Base-by-base conservation (phyloP, 2,329 filamentous ascomycete genomes). In the Acephala macrosclerotiorum region DNA sequence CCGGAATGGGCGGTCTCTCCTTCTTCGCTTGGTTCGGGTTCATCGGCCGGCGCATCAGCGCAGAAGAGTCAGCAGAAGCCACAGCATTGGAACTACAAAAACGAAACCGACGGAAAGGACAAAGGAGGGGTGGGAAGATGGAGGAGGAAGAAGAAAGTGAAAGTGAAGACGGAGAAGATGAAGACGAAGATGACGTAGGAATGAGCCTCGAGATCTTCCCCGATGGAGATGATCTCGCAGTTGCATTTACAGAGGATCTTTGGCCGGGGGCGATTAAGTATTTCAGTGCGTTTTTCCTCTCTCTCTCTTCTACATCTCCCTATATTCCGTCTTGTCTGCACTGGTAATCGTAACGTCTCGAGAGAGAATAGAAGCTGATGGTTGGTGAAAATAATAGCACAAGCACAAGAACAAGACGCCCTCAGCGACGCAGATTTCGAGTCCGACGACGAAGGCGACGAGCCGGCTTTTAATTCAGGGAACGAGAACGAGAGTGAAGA, bases 11-110 rank as follows among this genome's bases (percentile, higher is more conserved):
- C 55, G 89, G 85, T 6, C 77, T 89, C 59, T 94, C 90, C 80
- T 97, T 97, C 85, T 97, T 97, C 77, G 88, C 89, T 65, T 96
- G 91, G 86, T 97, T 97, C 78, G 92, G 91, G 61, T 97, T 90
- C 82, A 87, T 85, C 68, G 92, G 88, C 70, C 82, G 87, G 69
- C 87, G 87, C 74, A 81, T 97, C 72, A 87, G 86, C 56, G 90
- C 87, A 2, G 91, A 92, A 79, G 91, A 96, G 84, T 90, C 86
- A 72, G 81, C 81, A 70, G 81, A 85, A 67, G 90, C 89, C 7
- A 79, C 77, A 26, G 86, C 87, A 79, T 83, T 87, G 73, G 86
- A 91, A 72, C 79, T 83, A 58, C 86, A 89, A 80, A 83, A 82
- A 73, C 84, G 87, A 69, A 81, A 79, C 65, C 53, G 51, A 8